A percentile compares a stretch with the other conserved stretches of the same genome.
These are phyloP conservation scores for Mycosphaerella arachidis DNA, from an alignment of 2,329 filamentous ascomycete genomes.

Conservation along the genomic window DNA sequence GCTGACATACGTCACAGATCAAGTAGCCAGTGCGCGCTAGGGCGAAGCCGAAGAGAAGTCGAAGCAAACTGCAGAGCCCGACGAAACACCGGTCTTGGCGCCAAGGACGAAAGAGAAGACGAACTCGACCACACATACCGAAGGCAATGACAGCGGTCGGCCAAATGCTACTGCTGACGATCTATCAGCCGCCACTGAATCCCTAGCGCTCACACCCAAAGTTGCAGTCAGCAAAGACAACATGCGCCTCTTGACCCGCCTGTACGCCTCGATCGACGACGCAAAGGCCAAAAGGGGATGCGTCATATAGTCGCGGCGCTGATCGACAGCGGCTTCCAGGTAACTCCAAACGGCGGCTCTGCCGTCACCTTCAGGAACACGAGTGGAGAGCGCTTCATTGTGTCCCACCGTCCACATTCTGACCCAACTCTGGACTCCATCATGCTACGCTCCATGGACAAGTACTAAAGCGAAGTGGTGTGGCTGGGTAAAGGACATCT, in stretches of 20 bases:
- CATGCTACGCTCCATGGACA: constrained; percentile 27
- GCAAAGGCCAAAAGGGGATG: neutral
- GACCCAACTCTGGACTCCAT: constrained; percentile 23
- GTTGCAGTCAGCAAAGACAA: neutral
- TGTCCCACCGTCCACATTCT: constrained; percentile 32
- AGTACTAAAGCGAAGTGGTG: constrained; percentile 31
- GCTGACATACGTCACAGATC: neutral
- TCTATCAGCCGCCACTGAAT: too few species aligned
- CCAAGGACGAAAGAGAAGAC: neutral
- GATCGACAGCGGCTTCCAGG: constrained; percentile 16
- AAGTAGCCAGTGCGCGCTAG: neutral
- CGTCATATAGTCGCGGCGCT: constrained; percentile 13
- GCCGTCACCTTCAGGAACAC: constrained; percentile 12
- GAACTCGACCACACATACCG: neutral
- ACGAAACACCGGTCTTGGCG: neutral
- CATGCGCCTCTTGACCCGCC: neutral
- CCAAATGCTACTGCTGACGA: too few species aligned
- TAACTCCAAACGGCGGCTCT: constrained; percentile 14
- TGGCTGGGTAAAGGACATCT: constrained; percentile 22
- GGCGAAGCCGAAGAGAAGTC: neutral
- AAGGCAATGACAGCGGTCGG: too few species aligned
- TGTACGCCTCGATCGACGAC: neutral
- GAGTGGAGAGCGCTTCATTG: neutral
- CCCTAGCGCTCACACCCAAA: neutral
- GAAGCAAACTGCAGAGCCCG: neutral